Evolutionary conservation across 108 stramenopile genomes (phyloP).

Genomic region (Pseudonitzschia pungens): DNA sequence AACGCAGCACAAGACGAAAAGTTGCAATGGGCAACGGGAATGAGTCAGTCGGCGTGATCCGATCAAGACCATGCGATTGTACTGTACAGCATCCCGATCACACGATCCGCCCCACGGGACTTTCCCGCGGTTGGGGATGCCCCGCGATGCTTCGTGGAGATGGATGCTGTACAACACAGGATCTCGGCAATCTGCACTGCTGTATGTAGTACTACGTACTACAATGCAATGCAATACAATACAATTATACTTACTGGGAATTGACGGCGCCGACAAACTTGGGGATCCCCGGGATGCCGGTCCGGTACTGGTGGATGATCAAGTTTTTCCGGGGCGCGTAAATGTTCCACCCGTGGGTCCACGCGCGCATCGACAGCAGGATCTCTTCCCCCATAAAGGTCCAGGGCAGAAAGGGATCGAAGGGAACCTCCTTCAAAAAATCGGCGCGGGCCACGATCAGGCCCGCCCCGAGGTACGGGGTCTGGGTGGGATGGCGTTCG

Average conservation of each 20-base stretch:
- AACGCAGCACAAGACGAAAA: too few relatives aligned
- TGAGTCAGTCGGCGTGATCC: too few relatives aligned
- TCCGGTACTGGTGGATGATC: conserved; percentile 88
- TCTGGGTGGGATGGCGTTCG: conserved; percentile 22
- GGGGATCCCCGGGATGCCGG: conserved; percentile 57
- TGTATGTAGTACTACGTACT: too few relatives aligned
- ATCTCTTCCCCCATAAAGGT: conserved; percentile 98
- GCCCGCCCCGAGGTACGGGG: conserved; percentile 89
- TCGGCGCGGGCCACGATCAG: conserved; percentile 87
- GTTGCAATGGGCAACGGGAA: too few relatives aligned
- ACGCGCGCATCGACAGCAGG: conserved; percentile 69
- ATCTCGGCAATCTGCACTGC: too few relatives aligned
- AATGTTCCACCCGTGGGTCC: conserved; percentile 92
- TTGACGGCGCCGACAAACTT: conserved; percentile 93
- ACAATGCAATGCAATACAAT: too few relatives aligned
- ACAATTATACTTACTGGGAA: not conserved
- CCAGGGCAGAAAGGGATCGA: conserved; percentile 95
- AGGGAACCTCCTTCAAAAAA: conserved; percentile 83
- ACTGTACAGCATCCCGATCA: too few relatives aligned
- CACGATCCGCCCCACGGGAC: too few relatives aligned
- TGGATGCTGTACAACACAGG: too few relatives aligned
- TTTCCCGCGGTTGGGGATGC: too few relatives aligned
- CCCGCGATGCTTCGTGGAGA: too few relatives aligned
- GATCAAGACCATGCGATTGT: too few relatives aligned
- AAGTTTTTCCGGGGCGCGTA: conserved; percentile 85